These are phyloP conservation scores for Suillus spraguei DNA, from an alignment of 768 basidiomycete species.

Conservation along the genomic window DNA sequence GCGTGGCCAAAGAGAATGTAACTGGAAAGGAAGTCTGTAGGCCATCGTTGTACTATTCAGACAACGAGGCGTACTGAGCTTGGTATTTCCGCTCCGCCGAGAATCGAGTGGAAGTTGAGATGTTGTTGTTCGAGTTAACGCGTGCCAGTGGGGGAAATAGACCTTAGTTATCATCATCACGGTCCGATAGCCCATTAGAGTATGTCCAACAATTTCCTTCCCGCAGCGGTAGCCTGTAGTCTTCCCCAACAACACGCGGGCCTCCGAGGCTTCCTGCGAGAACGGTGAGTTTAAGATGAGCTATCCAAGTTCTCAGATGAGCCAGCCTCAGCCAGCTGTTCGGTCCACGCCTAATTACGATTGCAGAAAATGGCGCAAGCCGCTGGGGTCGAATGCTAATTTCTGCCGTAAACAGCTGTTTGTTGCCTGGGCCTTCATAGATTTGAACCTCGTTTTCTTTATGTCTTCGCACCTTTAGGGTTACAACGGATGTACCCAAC, in stretches of 20 bases:
- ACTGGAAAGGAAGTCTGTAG: slow-evolving; percentile 27
- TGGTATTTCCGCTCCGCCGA: slow-evolving; percentile 30
- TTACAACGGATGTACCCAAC: slow-evolving; percentile 12
- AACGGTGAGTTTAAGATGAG: slow-evolving; percentile 19
- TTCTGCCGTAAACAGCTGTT: slow-evolving; percentile 18
- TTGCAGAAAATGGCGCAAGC: slow-evolving; percentile 9
- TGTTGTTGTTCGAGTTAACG: slow-evolving; percentile 8
- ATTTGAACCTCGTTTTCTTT: slow-evolving; percentile 20
- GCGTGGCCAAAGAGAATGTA: slow-evolving; percentile 14
- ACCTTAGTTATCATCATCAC: slow-evolving; percentile 11
- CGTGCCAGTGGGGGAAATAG: slow-evolving; percentile 12
- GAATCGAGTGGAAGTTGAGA: slow-evolving; percentile 13
- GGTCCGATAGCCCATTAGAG: slow-evolving; percentile 21
- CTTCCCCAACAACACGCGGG: slow-evolving; percentile 18
- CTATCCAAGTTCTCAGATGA: slow-evolving; percentile 14
- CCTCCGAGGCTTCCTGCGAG: slow-evolving; percentile 19
- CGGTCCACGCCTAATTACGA: slow-evolving; percentile 1
- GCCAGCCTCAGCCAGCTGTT: slow-evolving; percentile 9
- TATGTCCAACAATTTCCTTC: slow-evolving; percentile 17
- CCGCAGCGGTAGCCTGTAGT: slow-evolving; percentile 1
- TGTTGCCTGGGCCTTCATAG: slow-evolving; percentile 21
- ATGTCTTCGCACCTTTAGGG: slow-evolving; percentile 20
- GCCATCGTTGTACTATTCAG: slow-evolving; percentile 3
- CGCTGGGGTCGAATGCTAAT: slow-evolving; percentile 33
- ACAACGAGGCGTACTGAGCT: slow-evolving; percentile 27